A percentile compares a stretch with the other conserved stretches of the same genome.
Conservation (phyloP, 148 eudicot species). For the Rhododendron griersonianum region DNA sequence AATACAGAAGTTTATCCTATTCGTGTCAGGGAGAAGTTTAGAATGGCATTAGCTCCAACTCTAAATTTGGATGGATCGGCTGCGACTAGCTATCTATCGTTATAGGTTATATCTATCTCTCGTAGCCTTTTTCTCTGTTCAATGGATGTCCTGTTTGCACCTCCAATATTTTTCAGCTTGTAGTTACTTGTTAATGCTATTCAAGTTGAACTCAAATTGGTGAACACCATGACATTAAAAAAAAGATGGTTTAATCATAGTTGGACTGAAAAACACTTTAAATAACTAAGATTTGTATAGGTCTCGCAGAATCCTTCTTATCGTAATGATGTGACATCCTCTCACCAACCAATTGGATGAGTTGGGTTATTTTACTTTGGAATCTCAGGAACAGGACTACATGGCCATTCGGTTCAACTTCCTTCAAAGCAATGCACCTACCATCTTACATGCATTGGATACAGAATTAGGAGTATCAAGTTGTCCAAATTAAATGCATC, state of each 20-base stretch:
- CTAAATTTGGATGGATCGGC: slow-evolving; percentile 85
- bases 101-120: background rate
- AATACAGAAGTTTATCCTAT: slow-evolving; percentile 80
- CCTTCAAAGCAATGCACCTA: background rate
- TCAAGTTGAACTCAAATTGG: background rate
- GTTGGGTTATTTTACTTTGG: background rate
- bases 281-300: background rate
- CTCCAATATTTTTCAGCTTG: background rate
- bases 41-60: slow-evolving; percentile 73
- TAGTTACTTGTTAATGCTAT: background rate
- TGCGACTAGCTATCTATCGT: slow-evolving; percentile 54
- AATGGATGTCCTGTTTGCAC: background rate
- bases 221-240: background rate
- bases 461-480: background rate
- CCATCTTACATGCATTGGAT: background rate
- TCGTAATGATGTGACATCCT: background rate
- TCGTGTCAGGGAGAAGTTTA: slow-evolving; percentile 61
- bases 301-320: background rate
- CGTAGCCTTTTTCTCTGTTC: background rate
- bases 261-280: background rate
- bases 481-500: background rate
- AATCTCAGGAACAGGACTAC: background rate
- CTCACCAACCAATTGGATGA: background rate
- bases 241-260: background rate
- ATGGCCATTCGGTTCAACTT: background rate